A percentile compares a stretch with the other conserved stretches of the same genome.
phyloP scores from a whole-genome alignment of 306 rosid species.

The Cyclanthera cordifolia region DNA sequence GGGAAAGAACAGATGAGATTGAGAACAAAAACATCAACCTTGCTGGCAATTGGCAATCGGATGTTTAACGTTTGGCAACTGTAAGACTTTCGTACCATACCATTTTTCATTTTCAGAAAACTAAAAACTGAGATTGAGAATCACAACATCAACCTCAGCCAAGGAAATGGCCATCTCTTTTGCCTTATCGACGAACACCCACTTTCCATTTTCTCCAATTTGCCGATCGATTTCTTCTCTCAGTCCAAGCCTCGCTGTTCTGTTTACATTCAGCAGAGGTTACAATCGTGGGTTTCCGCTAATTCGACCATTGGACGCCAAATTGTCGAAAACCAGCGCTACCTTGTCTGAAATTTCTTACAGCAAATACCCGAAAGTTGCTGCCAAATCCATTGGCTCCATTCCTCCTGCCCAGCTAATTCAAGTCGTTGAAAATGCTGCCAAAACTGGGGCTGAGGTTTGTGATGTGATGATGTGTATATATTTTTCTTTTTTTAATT shows the following conservation, averaged over 20 bases:
- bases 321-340: slow-evolving; percentile 26
- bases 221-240: slow-evolving; percentile 22
- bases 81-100: neutral
- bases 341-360: slow-evolving; percentile 38
- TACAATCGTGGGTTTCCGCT: slow-evolving; percentile 23
- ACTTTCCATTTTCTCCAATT: slow-evolving; percentile 19
- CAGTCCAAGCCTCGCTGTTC: slow-evolving; percentile 14
- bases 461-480: neutral
- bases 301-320: slow-evolving; percentile 19
- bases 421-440: slow-evolving; percentile 72
- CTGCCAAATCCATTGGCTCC: slow-evolving; percentile 56
- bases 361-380: slow-evolving; percentile 38
- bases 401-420: slow-evolving; percentile 47
- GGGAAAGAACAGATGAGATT: neutral
- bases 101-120: neutral
- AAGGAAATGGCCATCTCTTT: slow-evolving; percentile 5
- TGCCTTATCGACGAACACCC: slow-evolving; percentile 32
- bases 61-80: neutral
- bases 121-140: neutral
- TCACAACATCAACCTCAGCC: neutral
- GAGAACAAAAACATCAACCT: too few relatives aligned
- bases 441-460: slow-evolving; percentile 92
- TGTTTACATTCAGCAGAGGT: slow-evolving; percentile 11
- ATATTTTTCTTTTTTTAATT: too few relatives aligned
- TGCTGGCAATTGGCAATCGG: neutral